phyloP scores from a whole-genome alignment of 2,329 filamentous ascomycete genomes.

The Cytospora leucostoma region DNA sequence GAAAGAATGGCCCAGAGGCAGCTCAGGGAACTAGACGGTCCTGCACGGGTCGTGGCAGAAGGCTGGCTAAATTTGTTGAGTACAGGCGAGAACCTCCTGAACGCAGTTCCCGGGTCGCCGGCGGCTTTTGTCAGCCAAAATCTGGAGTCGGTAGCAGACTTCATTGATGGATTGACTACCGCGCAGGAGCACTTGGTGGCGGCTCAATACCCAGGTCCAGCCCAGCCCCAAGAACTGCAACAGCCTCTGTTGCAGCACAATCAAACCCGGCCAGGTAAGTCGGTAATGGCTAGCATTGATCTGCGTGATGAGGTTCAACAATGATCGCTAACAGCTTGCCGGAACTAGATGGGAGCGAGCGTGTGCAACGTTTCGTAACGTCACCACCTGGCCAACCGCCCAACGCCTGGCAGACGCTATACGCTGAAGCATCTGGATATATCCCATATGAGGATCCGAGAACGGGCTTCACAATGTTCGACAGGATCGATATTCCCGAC shows the following conservation, averaged over 20 bases:
- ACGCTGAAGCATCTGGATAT: conserved; percentile 10
- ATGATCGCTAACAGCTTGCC: neutral
- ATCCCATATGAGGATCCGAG: conserved; percentile 9
- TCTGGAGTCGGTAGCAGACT: neutral
- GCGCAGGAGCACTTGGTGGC: neutral
- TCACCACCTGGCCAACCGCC: conserved; percentile 4
- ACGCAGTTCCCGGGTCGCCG: neutral
- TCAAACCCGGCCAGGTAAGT: conserved; percentile 3
- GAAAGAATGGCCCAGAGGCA: conserved; percentile 9
- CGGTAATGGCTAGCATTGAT: neutral
- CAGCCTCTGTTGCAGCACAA: conserved; percentile 2
- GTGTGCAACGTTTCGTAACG: conserved; percentile 1
- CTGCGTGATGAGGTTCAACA: neutral
- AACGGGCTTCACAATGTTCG: conserved; percentile 18
- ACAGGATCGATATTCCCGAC: conserved; percentile 4
- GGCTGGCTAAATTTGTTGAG: conserved; percentile 13
- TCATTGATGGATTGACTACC: neutral
- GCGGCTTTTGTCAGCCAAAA: neutral
- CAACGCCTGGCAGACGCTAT: conserved; percentile 8
- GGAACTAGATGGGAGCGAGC: neutral
- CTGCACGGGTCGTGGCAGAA: conserved; percentile 2
- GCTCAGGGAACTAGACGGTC: neutral
- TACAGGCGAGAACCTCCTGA: neutral
- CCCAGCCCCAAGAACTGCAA: neutral
- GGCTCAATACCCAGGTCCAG: neutral